Conservation (phyloP, 1,139 yeast species). For the Hansenula lynferdii region DNA sequence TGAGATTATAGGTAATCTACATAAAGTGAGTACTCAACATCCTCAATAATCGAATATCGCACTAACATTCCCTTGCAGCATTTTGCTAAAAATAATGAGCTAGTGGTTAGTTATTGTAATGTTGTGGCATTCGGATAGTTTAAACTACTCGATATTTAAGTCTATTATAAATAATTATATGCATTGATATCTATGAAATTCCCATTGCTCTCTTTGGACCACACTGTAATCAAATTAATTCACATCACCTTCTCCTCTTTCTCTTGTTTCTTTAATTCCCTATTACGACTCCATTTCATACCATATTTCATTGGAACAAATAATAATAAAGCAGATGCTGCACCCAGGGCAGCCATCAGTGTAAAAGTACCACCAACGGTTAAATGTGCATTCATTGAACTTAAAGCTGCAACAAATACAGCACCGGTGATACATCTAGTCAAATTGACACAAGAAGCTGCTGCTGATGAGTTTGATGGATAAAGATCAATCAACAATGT, state of each 20-base stretch:
- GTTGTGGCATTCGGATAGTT: slow-evolving; percentile 54
- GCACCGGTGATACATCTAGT: slow-evolving; percentile 60
- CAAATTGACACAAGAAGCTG: slow-evolving; percentile 56
- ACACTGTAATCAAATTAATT: too few relatives aligned
- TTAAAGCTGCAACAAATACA: slow-evolving; percentile 55
- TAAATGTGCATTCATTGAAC: slow-evolving; percentile 47
- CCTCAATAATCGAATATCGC: neutral
- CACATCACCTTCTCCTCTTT: neutral
- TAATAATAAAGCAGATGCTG: slow-evolving; percentile 16
- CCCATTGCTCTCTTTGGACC: too few relatives aligned
- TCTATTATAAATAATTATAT: too few relatives aligned
- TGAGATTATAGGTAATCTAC: slow-evolving; percentile 47
- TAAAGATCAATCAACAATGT: slow-evolving; percentile 59
- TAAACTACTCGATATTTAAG: too few relatives aligned
- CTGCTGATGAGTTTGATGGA: slow-evolving; percentile 56
- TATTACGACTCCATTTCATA: slow-evolving; percentile 16
- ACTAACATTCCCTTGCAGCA: slow-evolving; percentile 11
- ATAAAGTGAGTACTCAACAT: slow-evolving; percentile 7
- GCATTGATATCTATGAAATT: too few relatives aligned
- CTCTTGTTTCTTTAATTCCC: slow-evolving; percentile 3
- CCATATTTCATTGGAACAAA: slow-evolving; percentile 25
- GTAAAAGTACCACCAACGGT: slow-evolving; percentile 64
- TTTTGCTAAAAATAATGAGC: slow-evolving; percentile 45
- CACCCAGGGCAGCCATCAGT: slow-evolving; percentile 40
- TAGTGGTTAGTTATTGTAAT: slow-evolving; percentile 51